These are phyloP conservation scores for Alnus rubra DNA, from an alignment of 306 rosid genomes.

Conservation along the genomic window DNA sequence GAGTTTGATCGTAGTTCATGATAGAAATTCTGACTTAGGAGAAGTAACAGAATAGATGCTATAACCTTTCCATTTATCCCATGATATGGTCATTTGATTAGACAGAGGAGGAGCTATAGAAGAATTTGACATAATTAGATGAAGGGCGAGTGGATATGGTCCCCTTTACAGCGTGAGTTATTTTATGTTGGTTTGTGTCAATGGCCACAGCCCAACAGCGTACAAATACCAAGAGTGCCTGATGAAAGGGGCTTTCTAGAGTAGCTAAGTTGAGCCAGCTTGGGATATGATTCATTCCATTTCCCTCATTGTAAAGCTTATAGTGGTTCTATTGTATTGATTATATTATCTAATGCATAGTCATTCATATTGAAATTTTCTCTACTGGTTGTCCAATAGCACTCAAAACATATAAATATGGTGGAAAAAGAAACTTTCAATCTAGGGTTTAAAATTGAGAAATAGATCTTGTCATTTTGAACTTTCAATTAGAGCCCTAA, in stretches of 20 bases:
- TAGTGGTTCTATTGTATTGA: neutral
- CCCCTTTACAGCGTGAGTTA: neutral
- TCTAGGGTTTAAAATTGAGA: too few species aligned
- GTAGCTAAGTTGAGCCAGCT: constrained; percentile 8
- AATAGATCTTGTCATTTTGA: too few species aligned
- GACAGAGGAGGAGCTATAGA: constrained; percentile 6
- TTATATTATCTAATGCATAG: neutral
- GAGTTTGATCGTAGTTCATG: constrained; percentile 24
- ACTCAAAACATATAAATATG: neutral
- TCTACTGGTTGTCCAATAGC: neutral
- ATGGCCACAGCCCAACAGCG: constrained; percentile 21
- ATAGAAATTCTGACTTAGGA: constrained; percentile 28
- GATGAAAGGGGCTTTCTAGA: constrained; percentile 7
- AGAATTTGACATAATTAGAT: constrained; percentile 1
- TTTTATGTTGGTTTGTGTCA: constrained; percentile 18
- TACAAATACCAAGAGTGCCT: constrained; percentile 19
- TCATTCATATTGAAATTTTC: neutral
- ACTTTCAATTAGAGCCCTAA: too few species aligned
- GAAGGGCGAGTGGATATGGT: constrained; percentile 5
- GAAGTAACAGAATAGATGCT: constrained; percentile 29
- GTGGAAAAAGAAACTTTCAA: too few species aligned
- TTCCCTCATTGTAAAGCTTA: constrained; percentile 33
- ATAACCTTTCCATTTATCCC: constrained; percentile 25
- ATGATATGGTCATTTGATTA: constrained; percentile 9
- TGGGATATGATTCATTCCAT: constrained; percentile 12